Percentiles rank a stretch among this genome's conserved stretches.
phyloP scores from a whole-genome alignment of 169 alveolate genomes.

The Eimeria sp. region DNA sequence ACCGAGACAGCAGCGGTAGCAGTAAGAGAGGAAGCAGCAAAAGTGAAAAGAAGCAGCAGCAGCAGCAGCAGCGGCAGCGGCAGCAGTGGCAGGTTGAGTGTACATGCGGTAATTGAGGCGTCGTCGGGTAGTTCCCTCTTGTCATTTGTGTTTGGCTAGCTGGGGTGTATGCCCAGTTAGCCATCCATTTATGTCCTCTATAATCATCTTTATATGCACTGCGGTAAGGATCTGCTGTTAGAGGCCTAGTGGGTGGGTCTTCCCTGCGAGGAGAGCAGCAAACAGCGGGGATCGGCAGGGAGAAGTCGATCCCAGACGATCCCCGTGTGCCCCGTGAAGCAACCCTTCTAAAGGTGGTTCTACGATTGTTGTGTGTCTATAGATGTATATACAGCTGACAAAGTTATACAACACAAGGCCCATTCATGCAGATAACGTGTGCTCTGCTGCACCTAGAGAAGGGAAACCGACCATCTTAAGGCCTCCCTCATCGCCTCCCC shows the following conservation, averaged over 20 bases:
- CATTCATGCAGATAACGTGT: not conserved
- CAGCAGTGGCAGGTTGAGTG: not conserved
- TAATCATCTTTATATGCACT: not conserved
- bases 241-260: not conserved
- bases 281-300: not conserved
- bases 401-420: not conserved
- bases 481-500: conserved; percentile 56
- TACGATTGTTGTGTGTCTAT: too few relatives aligned
- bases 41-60: not conserved
- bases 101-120: not conserved
- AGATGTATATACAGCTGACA: too few relatives aligned
- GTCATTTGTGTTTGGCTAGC: not conserved
- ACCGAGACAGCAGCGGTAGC: not conserved
- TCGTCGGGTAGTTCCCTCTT: not conserved
- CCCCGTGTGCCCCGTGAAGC: not conserved
- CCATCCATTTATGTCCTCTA: not conserved
- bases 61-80: conserved; percentile 15
- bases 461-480: not conserved
- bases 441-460: not conserved
- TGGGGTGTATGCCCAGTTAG: not conserved
- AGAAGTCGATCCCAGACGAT: conserved; percentile 1
- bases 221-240: not conserved
- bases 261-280: not conserved
- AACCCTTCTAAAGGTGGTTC: too few relatives aligned
- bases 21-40: not conserved